Evolutionary conservation across 164 flowering plant genomes (phyloP).

Genomic region (Euptelea pleiosperma): DNA sequence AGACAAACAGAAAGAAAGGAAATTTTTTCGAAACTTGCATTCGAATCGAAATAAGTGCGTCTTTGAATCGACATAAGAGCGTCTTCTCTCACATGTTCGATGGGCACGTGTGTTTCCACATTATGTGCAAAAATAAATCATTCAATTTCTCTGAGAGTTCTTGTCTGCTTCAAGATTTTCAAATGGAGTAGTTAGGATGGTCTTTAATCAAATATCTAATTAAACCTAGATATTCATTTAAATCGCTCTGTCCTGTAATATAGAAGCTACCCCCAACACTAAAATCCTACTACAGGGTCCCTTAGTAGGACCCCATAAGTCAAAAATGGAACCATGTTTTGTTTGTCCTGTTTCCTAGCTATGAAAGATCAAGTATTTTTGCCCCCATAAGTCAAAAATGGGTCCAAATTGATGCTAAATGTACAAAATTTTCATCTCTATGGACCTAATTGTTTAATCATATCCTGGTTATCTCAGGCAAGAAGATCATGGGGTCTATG

Average conservation of each 20-base stretch:
- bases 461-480: neutral
- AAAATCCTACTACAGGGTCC: constrained; percentile 15
- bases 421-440: neutral
- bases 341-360: constrained; percentile 25
- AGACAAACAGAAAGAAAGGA: too few relatives aligned
- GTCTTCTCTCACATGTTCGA: too few relatives aligned
- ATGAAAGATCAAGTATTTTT: constrained; percentile 1
- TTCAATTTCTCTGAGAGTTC: constrained; percentile 22
- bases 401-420: neutral
- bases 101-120: constrained; percentile 30
- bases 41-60: neutral
- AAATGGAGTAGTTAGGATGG: constrained; percentile 58
- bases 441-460: neutral
- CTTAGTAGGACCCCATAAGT: constrained; percentile 18
- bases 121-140: constrained; percentile 22
- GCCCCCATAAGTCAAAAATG: neutral
- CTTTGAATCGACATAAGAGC: constrained; percentile 6
- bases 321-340: constrained; percentile 23
- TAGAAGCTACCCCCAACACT: constrained; percentile 24
- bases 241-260: constrained; percentile 15
- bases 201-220: constrained; percentile 16
- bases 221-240: constrained; percentile 1
- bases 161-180: constrained; percentile 59
- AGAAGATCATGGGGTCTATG: constrained; percentile 10
- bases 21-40: neutral